These are phyloP conservation scores for Leccinum holopus DNA, from an alignment of 1,284 basidiomycete species.

Conservation along the genomic window DNA sequence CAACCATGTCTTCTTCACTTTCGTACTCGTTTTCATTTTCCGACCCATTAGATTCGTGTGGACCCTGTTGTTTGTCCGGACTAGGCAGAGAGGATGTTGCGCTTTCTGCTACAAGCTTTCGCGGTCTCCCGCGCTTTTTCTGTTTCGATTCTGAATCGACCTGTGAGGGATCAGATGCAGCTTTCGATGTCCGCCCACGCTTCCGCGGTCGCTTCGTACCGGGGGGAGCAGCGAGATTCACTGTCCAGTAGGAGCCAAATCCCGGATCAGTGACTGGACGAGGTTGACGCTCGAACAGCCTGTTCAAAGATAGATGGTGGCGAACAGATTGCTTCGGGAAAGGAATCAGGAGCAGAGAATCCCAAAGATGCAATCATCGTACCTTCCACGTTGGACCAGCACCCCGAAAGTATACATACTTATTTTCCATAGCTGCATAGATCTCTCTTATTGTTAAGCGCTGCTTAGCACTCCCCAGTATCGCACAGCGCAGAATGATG, in stretches of 20 bases:
- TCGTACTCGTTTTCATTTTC: conserved; percentile 56
- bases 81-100: conserved; percentile 6
- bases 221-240: conserved; percentile 73
- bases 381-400: conserved; percentile 83
- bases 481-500: conserved; percentile 76
- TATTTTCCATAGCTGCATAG: conserved; percentile 78
- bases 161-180: conserved; percentile 31
- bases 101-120: conserved; percentile 34
- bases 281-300: conserved; percentile 74
- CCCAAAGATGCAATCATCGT: neutral
- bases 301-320: conserved; percentile 76
- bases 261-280: conserved; percentile 78
- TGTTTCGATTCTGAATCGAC: conserved; percentile 19
- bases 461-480: conserved; percentile 69
- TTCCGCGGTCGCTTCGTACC: conserved; percentile 80
- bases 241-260: conserved; percentile 82
- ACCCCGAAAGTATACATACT: conserved; percentile 74
- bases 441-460: conserved; percentile 80
- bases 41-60: conserved; percentile 33
- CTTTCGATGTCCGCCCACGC: conserved; percentile 62
- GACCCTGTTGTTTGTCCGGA: conserved; percentile 35
- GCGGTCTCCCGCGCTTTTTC: conserved; percentile 50
- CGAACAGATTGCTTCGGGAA: conserved; percentile 73
- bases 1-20: conserved; percentile 60
- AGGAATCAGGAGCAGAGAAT: conserved; percentile 3